Conservation (phyloP, 495 filamentous ascomycete species). For the Sordaria brevicollis region DNA sequence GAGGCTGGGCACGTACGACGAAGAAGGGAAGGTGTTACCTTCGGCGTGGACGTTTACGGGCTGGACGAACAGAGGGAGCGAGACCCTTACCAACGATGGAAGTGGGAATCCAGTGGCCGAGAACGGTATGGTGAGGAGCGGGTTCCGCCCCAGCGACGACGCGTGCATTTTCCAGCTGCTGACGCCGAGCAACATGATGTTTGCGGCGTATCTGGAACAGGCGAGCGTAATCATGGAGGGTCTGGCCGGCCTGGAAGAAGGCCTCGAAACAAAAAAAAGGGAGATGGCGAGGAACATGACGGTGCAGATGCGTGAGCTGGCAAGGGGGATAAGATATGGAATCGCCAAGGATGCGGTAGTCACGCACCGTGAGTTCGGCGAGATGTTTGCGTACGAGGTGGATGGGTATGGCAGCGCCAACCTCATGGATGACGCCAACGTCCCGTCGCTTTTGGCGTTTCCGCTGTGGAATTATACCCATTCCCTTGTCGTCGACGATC, state of each 20-base stretch:
- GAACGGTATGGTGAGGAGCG: slow-evolving; percentile 51
- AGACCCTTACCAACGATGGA: slow-evolving; percentile 52
- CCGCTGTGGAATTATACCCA: slow-evolving; percentile 23
- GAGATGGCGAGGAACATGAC: slow-evolving; percentile 32
- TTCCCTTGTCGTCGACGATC: background rate
- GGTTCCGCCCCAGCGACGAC: slow-evolving; percentile 56
- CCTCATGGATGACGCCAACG: slow-evolving; percentile 57
- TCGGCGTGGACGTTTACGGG: slow-evolving; percentile 50
- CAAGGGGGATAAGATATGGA: slow-evolving; percentile 38
- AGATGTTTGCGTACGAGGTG: slow-evolving; percentile 52
- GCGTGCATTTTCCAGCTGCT: slow-evolving; percentile 47
- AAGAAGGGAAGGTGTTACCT: slow-evolving; percentile 40
- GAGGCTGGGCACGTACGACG: slow-evolving; percentile 46
- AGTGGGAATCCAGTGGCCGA: slow-evolving; percentile 48
- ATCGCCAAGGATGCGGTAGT: slow-evolving; percentile 34
- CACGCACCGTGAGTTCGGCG: slow-evolving; percentile 23
- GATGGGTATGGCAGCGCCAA: slow-evolving; percentile 50
- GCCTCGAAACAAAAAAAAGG: slow-evolving; percentile 5
- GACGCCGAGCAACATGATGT: slow-evolving; percentile 59
- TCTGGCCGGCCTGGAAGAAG: slow-evolving; percentile 22
- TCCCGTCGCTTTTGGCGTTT: slow-evolving; percentile 45
- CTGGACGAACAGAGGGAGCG: slow-evolving; percentile 44
- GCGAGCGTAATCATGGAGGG: slow-evolving; percentile 43
- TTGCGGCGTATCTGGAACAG: slow-evolving; percentile 44
- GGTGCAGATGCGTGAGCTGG: slow-evolving; percentile 39